Evolutionary conservation across 2,329 filamentous ascomycete species (phyloP), one percentile per base, ranked within the genome.

Genomic region (Didymella lethalis): DNA sequence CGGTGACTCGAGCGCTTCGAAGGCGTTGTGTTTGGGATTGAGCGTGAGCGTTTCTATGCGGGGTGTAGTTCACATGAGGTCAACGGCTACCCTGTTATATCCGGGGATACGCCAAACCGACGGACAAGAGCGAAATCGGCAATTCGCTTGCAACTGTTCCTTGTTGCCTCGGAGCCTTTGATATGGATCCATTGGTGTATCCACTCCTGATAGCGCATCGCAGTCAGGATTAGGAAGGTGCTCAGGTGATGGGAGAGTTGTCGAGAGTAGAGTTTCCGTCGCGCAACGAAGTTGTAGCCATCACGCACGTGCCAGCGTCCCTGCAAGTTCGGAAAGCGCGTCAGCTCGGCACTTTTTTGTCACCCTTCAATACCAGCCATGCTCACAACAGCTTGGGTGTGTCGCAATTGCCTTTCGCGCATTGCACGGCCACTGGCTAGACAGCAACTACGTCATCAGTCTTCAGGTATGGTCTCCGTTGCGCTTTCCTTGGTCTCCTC

Each of bases 321-420:
- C 36, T 40, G 18, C 36, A 40, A 7, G 48, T 51, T 67, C 62
- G 63, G 65, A 66, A 68, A 63, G 59, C 71, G 68, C 65, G 65
- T 71, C 62, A 55, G 47, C 28, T 31, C 25, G 51, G 44, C 41
- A 59, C 45, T 51, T 47, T 51, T 51, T 49, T 14, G 53, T 57
- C 48, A 61, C 57, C 52, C 54, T 52, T 52, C 55, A 49, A 53
- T 41, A 31, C 47, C 36, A 47, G 29, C 51, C 49, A 70, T 58
- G 81, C 68, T 77, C 50, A 68, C 68, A 57, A 65, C 69, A 31
- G 71, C 75, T 29, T 82, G 80, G 79, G 73, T 80, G 73, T 84
- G 82, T 69, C 78, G 79, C 70, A 77, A 73, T 73, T 83, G 81
- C 71, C 69, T 84, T 53, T 72, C 72, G 61, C 77, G 77, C 54